Percentiles rank a stretch among this genome's conserved stretches.
Evolutionary conservation across 2,329 filamentous ascomycete species (phyloP).

Genomic region (Ceratocystis papillata): DNA sequence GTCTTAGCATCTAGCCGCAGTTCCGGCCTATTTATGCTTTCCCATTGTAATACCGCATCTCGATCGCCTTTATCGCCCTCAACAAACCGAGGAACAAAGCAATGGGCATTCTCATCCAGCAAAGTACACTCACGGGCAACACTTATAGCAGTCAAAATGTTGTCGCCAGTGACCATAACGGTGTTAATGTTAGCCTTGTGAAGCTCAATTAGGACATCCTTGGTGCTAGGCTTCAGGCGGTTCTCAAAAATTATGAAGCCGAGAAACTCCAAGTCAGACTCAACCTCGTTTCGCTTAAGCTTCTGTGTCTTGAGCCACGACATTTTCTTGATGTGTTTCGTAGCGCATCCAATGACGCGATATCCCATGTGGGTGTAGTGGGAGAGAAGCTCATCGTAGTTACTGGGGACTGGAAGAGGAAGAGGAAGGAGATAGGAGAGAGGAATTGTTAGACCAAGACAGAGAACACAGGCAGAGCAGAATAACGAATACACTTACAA

Average conservation of each 20-base stretch:
- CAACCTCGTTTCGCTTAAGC: slow-evolving; percentile 77
- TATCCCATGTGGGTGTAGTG: slow-evolving; percentile 94
- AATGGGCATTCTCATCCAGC: slow-evolving; percentile 69
- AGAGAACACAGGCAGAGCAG: background rate
- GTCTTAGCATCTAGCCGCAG: slow-evolving; percentile 64
- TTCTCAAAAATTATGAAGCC: slow-evolving; percentile 99
- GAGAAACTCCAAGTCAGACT: slow-evolving; percentile 72
- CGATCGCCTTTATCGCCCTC: slow-evolving; percentile 41
- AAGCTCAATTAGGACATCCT: slow-evolving; percentile 71
- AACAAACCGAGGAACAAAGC: slow-evolving; percentile 82
- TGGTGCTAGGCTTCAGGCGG: slow-evolving; percentile 83
- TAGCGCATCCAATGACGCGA: slow-evolving; percentile 90
- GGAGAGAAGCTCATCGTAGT: slow-evolving; percentile 80
- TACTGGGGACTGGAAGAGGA: slow-evolving; percentile 52
- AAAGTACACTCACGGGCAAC: slow-evolving; percentile 84
- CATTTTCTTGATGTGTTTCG: slow-evolving; percentile 74
- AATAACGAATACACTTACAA: slow-evolving; percentile 42
- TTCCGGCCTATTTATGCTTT: slow-evolving; percentile 75
- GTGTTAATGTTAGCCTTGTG: slow-evolving; percentile 72
- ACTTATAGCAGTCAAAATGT: slow-evolving; percentile 92
- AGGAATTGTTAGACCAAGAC: background rate
- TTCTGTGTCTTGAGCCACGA: slow-evolving; percentile 93
- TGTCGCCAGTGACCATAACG: slow-evolving; percentile 97
- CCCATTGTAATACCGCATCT: slow-evolving; percentile 69
- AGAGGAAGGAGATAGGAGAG: background rate